phyloP scores from a whole-genome alignment of 1,284 basidiomycete species.

The Trichosporon asahii region DNA sequence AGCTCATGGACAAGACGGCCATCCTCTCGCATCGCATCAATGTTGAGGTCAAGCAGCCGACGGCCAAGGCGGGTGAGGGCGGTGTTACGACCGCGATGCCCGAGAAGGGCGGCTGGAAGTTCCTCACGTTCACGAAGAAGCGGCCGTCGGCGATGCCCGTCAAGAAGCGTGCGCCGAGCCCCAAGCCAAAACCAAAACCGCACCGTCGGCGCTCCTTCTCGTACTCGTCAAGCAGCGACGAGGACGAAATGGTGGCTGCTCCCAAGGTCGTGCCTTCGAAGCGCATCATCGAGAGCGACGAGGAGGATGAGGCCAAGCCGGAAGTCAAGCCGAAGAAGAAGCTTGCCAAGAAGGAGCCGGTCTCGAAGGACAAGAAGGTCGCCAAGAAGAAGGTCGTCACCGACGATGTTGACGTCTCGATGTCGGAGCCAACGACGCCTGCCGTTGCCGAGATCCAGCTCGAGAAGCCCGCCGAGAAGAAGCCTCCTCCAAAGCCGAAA shows the following conservation, averaged over 20 bases:
- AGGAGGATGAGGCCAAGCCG: constrained; percentile 10
- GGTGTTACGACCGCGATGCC: constrained; percentile 13
- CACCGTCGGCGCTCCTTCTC: constrained; percentile 21
- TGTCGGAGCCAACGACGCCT: constrained; percentile 22
- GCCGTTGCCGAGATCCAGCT: constrained; percentile 38
- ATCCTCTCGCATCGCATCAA: constrained; percentile 36
- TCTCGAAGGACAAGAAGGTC: constrained; percentile 16
- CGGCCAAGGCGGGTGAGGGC: constrained; percentile 21
- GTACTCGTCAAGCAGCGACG: constrained; percentile 30
- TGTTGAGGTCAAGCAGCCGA: constrained; percentile 31
- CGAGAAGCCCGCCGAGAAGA: constrained; percentile 16
- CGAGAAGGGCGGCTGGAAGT: constrained; percentile 31
- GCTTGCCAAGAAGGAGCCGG: constrained; percentile 35
- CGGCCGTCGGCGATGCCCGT: neutral
- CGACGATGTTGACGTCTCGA: constrained; percentile 18
- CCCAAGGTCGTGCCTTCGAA: constrained; percentile 5
- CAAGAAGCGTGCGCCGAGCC: constrained; percentile 34
- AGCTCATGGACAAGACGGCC: constrained; percentile 38
- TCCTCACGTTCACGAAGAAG: constrained; percentile 36
- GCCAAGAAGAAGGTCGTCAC: constrained; percentile 19
- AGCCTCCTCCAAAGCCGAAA: constrained; percentile 23
- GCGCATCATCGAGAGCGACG: constrained; percentile 14
- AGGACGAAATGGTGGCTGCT: constrained; percentile 7
- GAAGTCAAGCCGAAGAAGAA: constrained; percentile 31
- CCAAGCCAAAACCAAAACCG: constrained; percentile 18